Conservation (phyloP, 2,329 filamentous ascomycete genomes). For the Aspergillus aculeatus region DNA sequence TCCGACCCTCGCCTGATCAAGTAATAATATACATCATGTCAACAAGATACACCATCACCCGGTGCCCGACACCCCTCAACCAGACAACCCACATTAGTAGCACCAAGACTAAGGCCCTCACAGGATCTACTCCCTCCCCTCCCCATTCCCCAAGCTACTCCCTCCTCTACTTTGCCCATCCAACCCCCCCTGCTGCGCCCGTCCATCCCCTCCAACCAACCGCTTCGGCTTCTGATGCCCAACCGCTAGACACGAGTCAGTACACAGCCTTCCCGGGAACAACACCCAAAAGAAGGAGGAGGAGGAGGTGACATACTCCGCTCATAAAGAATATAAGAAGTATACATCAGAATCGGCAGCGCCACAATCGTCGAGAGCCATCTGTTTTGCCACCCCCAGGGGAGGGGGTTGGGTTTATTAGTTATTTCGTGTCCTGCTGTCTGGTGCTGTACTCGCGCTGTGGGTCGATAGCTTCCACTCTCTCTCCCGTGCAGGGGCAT, state of each 20-base stretch:
- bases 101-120: too few species aligned
- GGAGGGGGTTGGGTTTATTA: too few species aligned
- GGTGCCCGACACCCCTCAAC: too few species aligned
- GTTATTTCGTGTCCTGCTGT: too few species aligned
- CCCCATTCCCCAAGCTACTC: neutral
- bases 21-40: too few species aligned
- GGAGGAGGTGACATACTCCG: slow-evolving; percentile 25
- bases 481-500: too few species aligned
- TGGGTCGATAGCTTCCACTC: too few species aligned
- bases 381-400: slow-evolving; percentile 14
- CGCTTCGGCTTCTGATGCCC: slow-evolving; percentile 4
- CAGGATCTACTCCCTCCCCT: too few species aligned
- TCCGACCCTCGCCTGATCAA: too few species aligned
- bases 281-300: neutral
- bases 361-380: slow-evolving; percentile 36
- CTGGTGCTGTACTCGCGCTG: too few species aligned
- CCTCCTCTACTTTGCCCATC: neutral
- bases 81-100: too few species aligned
- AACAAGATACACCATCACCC: too few species aligned
- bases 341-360: slow-evolving; percentile 33
- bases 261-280: neutral
- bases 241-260: neutral
- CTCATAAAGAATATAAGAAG: slow-evolving; percentile 35
- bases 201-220: neutral
- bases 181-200: neutral